A percentile compares a stretch with the other conserved stretches of the same genome.
These are phyloP conservation scores for Podila minutissima DNA, from an alignment of 192 early-diverging fungal species.

Conservation along the genomic window DNA sequence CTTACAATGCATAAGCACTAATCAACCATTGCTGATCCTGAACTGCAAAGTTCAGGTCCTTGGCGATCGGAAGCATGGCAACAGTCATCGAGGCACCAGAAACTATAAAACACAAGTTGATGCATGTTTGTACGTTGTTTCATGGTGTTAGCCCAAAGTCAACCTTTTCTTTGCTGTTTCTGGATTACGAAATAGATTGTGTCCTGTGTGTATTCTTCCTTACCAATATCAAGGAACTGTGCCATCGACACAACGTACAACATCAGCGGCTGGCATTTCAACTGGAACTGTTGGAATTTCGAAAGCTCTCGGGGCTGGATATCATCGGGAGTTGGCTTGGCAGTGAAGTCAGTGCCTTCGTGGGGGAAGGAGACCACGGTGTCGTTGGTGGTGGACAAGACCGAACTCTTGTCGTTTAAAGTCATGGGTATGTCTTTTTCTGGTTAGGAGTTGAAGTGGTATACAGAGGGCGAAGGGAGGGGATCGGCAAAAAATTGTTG, in stretches of 20 bases:
- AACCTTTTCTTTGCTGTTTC: background rate
- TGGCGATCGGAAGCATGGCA: background rate
- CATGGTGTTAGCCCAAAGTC: background rate
- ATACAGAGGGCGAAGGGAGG: too few relatives aligned
- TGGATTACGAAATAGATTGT: background rate
- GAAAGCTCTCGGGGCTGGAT: slow-evolving; percentile 3
- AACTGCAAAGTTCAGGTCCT: slow-evolving; percentile 41
- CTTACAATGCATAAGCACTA: slow-evolving; percentile 48
- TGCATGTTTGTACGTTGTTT: background rate
- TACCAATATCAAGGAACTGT: slow-evolving; percentile 50
- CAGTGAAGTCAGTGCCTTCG: background rate
- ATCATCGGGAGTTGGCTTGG: background rate
- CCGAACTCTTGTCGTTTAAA: slow-evolving; percentile 2
- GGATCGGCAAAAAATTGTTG: too few relatives aligned
- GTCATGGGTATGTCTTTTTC: background rate
- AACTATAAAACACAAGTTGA: background rate
- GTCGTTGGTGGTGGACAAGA: slow-evolving; percentile 10
- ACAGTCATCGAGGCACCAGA: background rate
- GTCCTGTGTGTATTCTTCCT: background rate
- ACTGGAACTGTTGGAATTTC: slow-evolving; percentile 21
- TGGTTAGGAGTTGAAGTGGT: too few relatives aligned
- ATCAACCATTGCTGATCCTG: slow-evolving; percentile 50
- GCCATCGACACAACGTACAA: slow-evolving; percentile 46
- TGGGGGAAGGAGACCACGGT: slow-evolving; percentile 13
- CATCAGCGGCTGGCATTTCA: slow-evolving; percentile 34